Evolutionary conservation across 2,329 filamentous ascomycete species (phyloP), one percentile per base, ranked within the genome.

Genomic region (Alternaria dauci): DNA sequence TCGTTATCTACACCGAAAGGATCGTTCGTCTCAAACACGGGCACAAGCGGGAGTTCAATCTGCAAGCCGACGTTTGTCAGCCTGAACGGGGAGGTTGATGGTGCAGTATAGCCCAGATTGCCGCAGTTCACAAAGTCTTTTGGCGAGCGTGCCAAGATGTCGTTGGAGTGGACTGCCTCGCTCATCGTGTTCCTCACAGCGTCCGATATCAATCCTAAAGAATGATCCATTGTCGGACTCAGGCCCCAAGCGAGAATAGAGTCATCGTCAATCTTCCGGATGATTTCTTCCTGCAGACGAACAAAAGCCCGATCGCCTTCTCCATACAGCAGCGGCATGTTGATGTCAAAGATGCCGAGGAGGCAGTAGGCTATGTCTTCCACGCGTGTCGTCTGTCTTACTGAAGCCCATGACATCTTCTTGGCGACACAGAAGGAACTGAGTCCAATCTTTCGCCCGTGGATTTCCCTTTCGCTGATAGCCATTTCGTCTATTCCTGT

Each of bases 281-380:
- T 34, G 11, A 34, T 34, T 11, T 34, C 71, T 52, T 70, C 59
- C 38, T 70, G 65, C 2, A 74, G 59, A 11, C 71, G 50, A 2
- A n/a, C 20, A 55, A 73, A 74, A 3, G 71, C 70, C n/a, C 61
- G 58, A 7, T 61, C 16, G 5, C 73, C 73, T 63, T 75, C 75
- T 8, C 75, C 75, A 57, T 78, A 77, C 1, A 74, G 52, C 14
- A 75, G 54, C 8, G 72, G 66, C 67, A 78, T 74, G 28, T 69
- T 68, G 8, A 77, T 62, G 42, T 61, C 58, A 51, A 76, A 74
- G 5, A 77, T 61, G 1, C 76, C 76, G 3, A 78, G 55, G 4
- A 78, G 64, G 25, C 59, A 76, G 51, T 78, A 78, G 2, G 73
- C 69, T 8, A 43, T 50, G 53, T 77, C 76, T 59, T 77, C 75